Evolutionary conservation across 2,329 filamentous ascomycete genomes (phyloP).

Genomic region (Botryosphaeria dothidea): DNA sequence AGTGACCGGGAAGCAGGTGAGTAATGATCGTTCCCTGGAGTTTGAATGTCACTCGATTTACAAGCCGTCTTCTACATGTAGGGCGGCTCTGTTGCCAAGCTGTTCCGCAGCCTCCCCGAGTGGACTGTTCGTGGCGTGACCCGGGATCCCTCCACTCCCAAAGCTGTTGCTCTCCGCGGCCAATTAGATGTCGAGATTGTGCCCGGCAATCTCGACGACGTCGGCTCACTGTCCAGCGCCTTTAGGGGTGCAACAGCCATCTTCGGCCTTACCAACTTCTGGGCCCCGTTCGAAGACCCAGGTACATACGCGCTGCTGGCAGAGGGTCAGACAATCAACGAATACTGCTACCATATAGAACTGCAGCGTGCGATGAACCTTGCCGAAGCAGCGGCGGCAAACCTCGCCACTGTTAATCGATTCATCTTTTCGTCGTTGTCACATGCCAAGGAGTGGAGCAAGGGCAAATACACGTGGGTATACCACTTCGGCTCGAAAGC

Average conservation of each 20-base stretch:
- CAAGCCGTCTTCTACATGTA: too few species aligned
- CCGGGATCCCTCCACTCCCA: conserved; percentile 48
- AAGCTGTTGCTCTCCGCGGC: conserved; percentile 45
- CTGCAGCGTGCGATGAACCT: conserved; percentile 33
- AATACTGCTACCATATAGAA: conserved; percentile 27
- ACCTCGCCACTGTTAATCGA: conserved; percentile 25
- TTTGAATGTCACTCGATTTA: too few species aligned
- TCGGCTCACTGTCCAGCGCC: conserved; percentile 44
- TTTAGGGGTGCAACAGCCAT: conserved; percentile 50
- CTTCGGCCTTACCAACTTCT: conserved; percentile 53
- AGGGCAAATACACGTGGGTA: conserved; percentile 26
- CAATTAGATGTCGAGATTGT: conserved; percentile 54
- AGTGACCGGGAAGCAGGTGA: too few species aligned
- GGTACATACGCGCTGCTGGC: too few species aligned
- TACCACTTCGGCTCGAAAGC: conserved; percentile 35
- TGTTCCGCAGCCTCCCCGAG: conserved; percentile 45
- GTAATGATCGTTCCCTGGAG: too few species aligned
- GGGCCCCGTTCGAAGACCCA: too few species aligned
- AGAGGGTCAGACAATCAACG: too few species aligned
- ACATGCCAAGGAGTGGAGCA: conserved; percentile 27
- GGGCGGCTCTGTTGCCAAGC: conserved; percentile 56
- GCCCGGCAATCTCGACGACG: conserved; percentile 53
- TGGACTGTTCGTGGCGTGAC: conserved; percentile 57
- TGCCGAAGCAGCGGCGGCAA: conserved; percentile 27
- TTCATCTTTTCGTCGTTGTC: conserved; percentile 29